Percentiles rank a stretch among this genome's conserved stretches.
phyloP scores from a whole-genome alignment of 2,329 filamentous ascomycete genomes.

The Botrytis hyacinthi region DNA sequence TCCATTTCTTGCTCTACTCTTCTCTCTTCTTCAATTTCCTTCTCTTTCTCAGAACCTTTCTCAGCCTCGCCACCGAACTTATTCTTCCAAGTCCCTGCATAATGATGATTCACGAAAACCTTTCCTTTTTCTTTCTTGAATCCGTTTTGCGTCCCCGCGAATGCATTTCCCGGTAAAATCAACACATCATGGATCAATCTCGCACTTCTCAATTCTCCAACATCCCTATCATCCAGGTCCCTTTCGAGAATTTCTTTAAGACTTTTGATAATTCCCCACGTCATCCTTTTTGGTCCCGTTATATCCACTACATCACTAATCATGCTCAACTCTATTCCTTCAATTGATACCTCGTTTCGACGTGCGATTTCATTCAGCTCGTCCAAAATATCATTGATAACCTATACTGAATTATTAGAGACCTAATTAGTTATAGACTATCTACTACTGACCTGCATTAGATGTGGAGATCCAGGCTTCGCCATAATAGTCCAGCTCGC shows the following conservation, averaged over 20 bases:
- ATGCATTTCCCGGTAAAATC: neutral
- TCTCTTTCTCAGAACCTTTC: slow-evolving; percentile 2
- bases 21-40: neutral
- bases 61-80: slow-evolving; percentile 5
- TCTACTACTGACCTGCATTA: neutral
- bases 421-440: accelerated
- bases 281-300: slow-evolving; percentile 12
- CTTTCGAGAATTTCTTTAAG: neutral
- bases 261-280: slow-evolving; percentile 9
- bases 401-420: neutral
- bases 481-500: slow-evolving; percentile 10
- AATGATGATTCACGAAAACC: slow-evolving; percentile 7
- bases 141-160: slow-evolving; percentile 2
- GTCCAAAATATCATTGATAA: neutral
- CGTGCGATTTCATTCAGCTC: neutral
- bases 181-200: slow-evolving; percentile 6
- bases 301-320: slow-evolving; percentile 11
- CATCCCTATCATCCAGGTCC: slow-evolving; percentile 6
- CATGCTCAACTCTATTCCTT: neutral
- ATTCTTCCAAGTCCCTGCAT: slow-evolving; percentile 13
- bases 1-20: neutral
- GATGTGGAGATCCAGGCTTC: neutral
- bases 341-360: neutral
- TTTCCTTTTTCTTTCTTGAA: neutral
- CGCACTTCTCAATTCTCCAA: neutral